These are phyloP conservation scores for Blastocystis hominis DNA, from an alignment of 352 stramenopile genomes.

Conservation along the genomic window DNA sequence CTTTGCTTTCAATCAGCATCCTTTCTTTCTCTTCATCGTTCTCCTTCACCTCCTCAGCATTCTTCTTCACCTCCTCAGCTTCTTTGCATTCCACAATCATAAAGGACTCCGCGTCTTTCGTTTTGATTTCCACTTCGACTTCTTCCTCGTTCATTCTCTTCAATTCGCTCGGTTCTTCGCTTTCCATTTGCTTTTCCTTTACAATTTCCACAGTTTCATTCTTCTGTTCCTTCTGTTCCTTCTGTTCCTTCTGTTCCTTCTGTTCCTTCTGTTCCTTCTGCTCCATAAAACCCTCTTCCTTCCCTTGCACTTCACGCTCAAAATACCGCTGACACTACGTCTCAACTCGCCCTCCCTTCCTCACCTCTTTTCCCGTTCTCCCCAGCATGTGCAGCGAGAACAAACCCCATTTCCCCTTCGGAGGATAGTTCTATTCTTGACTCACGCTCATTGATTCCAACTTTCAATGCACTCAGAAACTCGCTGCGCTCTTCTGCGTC, in stretches of 20 bases:
- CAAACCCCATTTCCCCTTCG: constrained; percentile 12
- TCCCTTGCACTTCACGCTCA: background rate
- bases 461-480: background rate
- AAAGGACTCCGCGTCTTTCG: no score
- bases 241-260: background rate
- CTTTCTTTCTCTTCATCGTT: background rate
- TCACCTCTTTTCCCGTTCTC: constrained; percentile 5
- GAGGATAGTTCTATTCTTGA: background rate
- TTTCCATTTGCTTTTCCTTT: background rate
- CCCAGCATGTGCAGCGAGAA: constrained; percentile 36
- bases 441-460: background rate
- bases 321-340: background rate
- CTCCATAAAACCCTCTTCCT: background rate
- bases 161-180: background rate
- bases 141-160: background rate
- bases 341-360: background rate
- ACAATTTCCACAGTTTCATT: background rate
- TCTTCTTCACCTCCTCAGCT: background rate
- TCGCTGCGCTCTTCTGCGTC: background rate
- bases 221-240: background rate
- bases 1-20: background rate
- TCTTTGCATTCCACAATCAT: no score
- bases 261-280: background rate
- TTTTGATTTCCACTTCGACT: background rate
- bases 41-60: background rate